phyloP scores from a whole-genome alignment of 768 basidiomycete genomes.

The Gautieria morchelliformis region DNA sequence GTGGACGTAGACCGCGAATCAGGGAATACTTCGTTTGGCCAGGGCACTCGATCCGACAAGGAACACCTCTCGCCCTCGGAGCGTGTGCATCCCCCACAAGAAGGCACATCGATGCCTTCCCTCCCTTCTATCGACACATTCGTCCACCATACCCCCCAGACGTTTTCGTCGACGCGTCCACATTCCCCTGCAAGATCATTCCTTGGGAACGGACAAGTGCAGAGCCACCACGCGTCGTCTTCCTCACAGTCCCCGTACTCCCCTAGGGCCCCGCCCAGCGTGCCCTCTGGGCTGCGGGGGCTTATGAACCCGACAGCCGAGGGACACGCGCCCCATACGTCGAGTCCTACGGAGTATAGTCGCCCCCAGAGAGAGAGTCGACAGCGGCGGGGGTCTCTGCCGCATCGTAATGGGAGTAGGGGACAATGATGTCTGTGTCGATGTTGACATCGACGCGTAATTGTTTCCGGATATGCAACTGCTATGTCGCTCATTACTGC shows the following conservation, averaged over 20 bases:
- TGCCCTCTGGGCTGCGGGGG: constrained; percentile 2
- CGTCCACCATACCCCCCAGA: neutral
- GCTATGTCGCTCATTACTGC: too few species aligned
- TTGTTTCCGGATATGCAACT: too few species aligned
- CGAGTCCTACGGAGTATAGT: neutral
- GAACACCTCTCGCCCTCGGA: neutral
- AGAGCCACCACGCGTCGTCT: neutral
- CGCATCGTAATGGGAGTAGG: neutral
- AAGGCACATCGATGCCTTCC: neutral
- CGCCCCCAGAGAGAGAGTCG: neutral
- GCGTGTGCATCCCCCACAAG: neutral
- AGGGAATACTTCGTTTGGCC: neutral
- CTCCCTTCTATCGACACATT: neutral
- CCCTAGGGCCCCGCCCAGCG: neutral
- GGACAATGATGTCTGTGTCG: neutral
- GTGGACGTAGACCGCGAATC: constrained; percentile 12
- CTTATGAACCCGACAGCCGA: neutral
- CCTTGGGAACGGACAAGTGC: too few species aligned
- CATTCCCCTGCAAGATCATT: neutral
- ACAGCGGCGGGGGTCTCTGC: neutral
- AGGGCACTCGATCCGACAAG: neutral
- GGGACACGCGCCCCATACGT: neutral
- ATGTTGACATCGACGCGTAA: too few species aligned
- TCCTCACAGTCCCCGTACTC: neutral
- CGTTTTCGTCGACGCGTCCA: neutral